These are phyloP conservation scores for Aspergillus udagawae DNA, from an alignment of 2,329 filamentous ascomycete genomes.

Conservation along the genomic window DNA sequence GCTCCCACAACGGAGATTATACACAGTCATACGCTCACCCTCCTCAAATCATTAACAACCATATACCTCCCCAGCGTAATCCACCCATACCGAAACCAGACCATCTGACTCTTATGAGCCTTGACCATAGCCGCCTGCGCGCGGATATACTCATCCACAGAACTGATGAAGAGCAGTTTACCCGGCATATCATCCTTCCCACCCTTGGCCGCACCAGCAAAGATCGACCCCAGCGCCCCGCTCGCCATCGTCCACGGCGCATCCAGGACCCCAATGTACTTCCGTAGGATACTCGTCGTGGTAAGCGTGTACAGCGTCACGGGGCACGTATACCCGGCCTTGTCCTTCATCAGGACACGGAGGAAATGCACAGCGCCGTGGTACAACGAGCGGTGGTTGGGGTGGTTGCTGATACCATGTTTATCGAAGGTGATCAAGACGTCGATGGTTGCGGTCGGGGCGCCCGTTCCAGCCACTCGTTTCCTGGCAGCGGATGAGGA, in stretches of 20 bases:
- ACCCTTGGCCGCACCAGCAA: constrained; percentile 10
- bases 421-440: constrained; percentile 85
- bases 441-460: constrained; percentile 62
- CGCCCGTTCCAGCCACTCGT: constrained; percentile 21
- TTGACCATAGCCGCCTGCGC: constrained; percentile 84
- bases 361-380: constrained; percentile 75
- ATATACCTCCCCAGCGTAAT: constrained; percentile 89
- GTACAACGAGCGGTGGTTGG: constrained; percentile 89
- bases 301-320: constrained; percentile 83
- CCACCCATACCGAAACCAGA: constrained; percentile 97
- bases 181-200: constrained; percentile 52
- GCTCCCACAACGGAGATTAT: background rate
- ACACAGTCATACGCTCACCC: constrained; percentile 45
- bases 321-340: constrained; percentile 64
- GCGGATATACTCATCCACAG: constrained; percentile 57
- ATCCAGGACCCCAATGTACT: constrained; percentile 78
- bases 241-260: constrained; percentile 63
- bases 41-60: constrained; percentile 82
- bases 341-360: constrained; percentile 58
- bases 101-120: constrained; percentile 93
- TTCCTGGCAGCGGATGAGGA: constrained; percentile 39
- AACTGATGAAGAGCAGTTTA: constrained; percentile 67
- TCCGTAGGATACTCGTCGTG: constrained; percentile 67
- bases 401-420: constrained; percentile 78
- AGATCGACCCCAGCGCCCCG: constrained; percentile 45